A percentile compares a stretch with the other conserved stretches of the same genome.
Evolutionary conservation across 2,329 filamentous ascomycete genomes (phyloP).

Genomic region (Teratosphaeria nubilosa): DNA sequence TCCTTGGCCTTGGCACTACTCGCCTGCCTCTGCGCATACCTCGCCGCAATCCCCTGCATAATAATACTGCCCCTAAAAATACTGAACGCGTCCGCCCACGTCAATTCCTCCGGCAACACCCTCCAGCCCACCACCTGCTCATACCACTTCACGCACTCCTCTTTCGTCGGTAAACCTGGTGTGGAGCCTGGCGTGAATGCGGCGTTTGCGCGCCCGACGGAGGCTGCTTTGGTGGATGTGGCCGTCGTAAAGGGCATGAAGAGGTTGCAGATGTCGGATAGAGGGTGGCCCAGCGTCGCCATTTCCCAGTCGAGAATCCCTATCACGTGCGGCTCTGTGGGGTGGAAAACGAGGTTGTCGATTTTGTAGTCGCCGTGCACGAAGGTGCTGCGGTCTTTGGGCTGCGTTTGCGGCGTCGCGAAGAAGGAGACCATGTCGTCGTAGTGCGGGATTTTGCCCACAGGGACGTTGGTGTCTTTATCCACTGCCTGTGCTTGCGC

Average conservation of each 20-base stretch:
- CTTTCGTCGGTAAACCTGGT: constrained; percentile 54
- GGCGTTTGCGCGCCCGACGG: constrained; percentile 30
- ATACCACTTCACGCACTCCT: constrained; percentile 58
- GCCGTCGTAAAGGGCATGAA: constrained; percentile 38
- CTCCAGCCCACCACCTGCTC: constrained; percentile 60
- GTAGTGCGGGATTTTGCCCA: constrained; percentile 77
- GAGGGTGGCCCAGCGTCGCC: constrained; percentile 92
- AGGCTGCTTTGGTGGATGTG: constrained; percentile 26
- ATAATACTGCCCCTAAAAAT: constrained; percentile 51
- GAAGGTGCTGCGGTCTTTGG: constrained; percentile 65
- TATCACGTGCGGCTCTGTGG: constrained; percentile 76
- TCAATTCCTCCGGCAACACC: constrained; percentile 45
- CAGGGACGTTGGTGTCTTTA: constrained; percentile 62
- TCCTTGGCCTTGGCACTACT: constrained; percentile 72
- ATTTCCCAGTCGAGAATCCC: constrained; percentile 98
- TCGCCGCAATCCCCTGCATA: constrained; percentile 85
- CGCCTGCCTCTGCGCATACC: constrained; percentile 75
- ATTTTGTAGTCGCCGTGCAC: constrained; percentile 96
- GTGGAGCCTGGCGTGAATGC: constrained; percentile 54
- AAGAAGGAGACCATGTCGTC: constrained; percentile 74
- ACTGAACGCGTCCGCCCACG: constrained; percentile 56
- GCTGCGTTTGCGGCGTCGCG: constrained; percentile 56
- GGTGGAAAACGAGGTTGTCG: constrained; percentile 60
- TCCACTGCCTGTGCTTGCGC: constrained; percentile 69
- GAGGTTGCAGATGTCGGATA: constrained; percentile 83